Conservation (phyloP, 2,329 filamentous ascomycete species). For the Trichoderma brevicompactum region DNA sequence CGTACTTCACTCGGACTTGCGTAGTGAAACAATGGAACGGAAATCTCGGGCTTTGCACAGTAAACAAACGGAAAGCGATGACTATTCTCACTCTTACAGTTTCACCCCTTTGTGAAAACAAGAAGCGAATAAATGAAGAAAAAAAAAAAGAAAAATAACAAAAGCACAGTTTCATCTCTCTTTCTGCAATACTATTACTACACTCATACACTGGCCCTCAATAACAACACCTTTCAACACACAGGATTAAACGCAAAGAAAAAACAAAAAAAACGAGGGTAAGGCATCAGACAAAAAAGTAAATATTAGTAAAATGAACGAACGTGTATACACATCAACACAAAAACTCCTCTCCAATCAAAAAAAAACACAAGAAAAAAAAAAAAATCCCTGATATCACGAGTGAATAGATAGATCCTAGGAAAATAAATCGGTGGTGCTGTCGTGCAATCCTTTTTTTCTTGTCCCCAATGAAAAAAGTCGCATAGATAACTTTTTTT, state of each 20-base stretch:
- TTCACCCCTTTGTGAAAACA: background rate
- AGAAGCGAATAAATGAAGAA: background rate
- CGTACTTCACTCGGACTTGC: too few relatives aligned
- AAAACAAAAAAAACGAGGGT: background rate
- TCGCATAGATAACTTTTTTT: constrained; percentile 9
- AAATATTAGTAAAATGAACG: constrained; percentile 16
- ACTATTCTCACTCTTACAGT: background rate
- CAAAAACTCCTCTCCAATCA: background rate
- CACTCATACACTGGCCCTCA: background rate
- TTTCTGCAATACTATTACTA: background rate
- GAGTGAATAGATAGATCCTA: constrained; percentile 13
- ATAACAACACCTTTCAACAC: background rate
- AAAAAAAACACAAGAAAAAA: background rate
- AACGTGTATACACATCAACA: constrained; percentile 24
- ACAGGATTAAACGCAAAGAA: background rate
- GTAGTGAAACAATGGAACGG: too few relatives aligned
- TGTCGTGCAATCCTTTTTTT: constrained; percentile 13
- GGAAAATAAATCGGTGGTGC: constrained; percentile 14
- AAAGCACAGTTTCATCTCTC: constrained; percentile 5
- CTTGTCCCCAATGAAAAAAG: background rate
- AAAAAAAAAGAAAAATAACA: background rate
- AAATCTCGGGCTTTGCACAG: too few relatives aligned
- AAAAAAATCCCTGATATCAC: constrained; percentile 8
- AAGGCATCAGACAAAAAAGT: constrained; percentile 4
- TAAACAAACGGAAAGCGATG: too few relatives aligned